Conservation (phyloP, 768 basidiomycete genomes). For the Crassisporium funariophilum region DNA sequence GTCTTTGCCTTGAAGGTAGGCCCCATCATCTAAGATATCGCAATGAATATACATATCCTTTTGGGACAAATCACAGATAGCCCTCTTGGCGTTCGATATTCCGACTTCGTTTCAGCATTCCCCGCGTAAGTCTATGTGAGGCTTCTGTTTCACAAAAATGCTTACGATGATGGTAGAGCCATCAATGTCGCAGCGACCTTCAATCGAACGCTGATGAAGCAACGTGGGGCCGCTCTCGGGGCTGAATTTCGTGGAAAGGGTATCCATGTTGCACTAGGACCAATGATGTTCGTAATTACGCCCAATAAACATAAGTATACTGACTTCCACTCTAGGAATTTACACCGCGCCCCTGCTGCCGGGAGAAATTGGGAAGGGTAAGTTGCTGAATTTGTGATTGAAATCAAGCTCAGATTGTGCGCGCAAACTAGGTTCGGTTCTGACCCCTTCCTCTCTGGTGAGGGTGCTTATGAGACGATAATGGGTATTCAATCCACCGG, state of each 20-base stretch:
- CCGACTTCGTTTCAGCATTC: background rate
- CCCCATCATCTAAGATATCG: background rate
- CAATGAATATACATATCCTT: background rate
- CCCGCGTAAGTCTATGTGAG: too few species aligned
- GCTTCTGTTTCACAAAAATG: too few species aligned
- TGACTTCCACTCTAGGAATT: background rate
- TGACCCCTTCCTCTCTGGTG: slow-evolving; percentile 57
- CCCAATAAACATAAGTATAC: background rate
- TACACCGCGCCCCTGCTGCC: too few species aligned
- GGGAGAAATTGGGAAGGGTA: slow-evolving; percentile 3
- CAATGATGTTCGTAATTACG: slow-evolving; percentile 50
- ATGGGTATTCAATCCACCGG: slow-evolving; percentile 54
- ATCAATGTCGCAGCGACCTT: slow-evolving; percentile 58
- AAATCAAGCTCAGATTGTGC: too few species aligned
- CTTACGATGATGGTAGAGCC: too few species aligned
- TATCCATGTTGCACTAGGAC: slow-evolving; percentile 53
- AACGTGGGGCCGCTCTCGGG: slow-evolving; percentile 58
- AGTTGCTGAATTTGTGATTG: slow-evolving; percentile 16
- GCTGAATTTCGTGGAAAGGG: slow-evolving; percentile 64
- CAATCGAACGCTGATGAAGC: slow-evolving; percentile 56
- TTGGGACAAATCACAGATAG: too few species aligned
- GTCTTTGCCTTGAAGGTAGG: slow-evolving; percentile 52
- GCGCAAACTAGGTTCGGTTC: slow-evolving; percentile 54
- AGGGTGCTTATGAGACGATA: slow-evolving; percentile 56
- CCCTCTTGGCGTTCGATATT: background rate